A percentile compares a stretch with the other conserved stretches of the same genome.
Conservation (phyloP, 2,329 filamentous ascomycete genomes). For the Ascochyta fabae region DNA sequence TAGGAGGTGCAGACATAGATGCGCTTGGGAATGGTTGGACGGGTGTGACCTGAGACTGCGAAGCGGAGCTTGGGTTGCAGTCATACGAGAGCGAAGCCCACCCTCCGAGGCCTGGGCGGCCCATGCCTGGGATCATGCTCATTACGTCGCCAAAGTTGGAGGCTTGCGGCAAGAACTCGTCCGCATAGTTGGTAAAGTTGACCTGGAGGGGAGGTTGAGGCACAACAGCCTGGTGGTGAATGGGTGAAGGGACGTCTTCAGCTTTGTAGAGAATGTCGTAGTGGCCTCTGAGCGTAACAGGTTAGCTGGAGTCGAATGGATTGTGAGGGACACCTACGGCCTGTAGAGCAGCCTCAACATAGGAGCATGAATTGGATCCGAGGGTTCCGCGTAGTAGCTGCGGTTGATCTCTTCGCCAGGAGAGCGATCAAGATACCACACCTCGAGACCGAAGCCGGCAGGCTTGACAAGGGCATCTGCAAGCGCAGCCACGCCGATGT, state of each 20-base stretch:
- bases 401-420: conserved; percentile 75
- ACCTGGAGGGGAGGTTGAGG: conserved; percentile 43
- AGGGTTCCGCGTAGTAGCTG: conserved; percentile 66
- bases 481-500: conserved; percentile 81
- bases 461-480: conserved; percentile 81
- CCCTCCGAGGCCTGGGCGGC: conserved; percentile 45
- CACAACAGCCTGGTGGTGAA: conserved; percentile 34
- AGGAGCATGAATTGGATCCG: conserved; percentile 60
- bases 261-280: conserved; percentile 91
- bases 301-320: conserved; percentile 1
- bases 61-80: conserved; percentile 41
- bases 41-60: conserved; percentile 41
- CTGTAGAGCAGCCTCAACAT: conserved; percentile 72
- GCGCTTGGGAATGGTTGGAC: conserved; percentile 42
- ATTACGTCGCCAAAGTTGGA: conserved; percentile 45
- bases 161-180: conserved; percentile 51
- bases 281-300: conserved; percentile 66
- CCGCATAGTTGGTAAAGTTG: conserved; percentile 46
- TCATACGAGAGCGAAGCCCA: conserved; percentile 47
- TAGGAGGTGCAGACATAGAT: conserved; percentile 36
- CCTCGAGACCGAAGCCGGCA: conserved; percentile 79
- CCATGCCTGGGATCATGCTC: conserved; percentile 56
- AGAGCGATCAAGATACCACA: conserved; percentile 90
- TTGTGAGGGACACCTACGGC: conserved; percentile 58
- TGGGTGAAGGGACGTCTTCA: conserved; percentile 54